Percentiles rank a stretch among this genome's conserved stretches.
Conservation (phyloP, 106 monocot genomes). For the Narthecium ossifragum region DNA sequence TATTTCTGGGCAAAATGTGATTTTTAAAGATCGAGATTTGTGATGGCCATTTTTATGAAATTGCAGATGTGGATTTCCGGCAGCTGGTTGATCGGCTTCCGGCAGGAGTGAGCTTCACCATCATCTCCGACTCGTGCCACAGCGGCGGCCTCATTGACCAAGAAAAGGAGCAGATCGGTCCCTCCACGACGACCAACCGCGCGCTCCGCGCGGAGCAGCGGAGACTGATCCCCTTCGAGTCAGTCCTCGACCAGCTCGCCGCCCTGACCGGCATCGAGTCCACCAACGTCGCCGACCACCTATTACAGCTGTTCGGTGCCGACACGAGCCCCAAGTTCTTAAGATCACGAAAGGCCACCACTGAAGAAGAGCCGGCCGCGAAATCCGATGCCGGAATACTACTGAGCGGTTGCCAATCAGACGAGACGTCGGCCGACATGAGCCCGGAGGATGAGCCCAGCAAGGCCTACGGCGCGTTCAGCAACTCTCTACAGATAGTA, state of each 20-base stretch:
- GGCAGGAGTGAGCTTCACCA: slow-evolving; percentile 48
- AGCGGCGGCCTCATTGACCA: slow-evolving; percentile 93
- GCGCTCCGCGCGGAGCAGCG: neutral
- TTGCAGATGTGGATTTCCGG: slow-evolving; percentile 73
- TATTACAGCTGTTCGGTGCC: slow-evolving; percentile 42
- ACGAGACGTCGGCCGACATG: slow-evolving; percentile 82
- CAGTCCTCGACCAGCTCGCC: slow-evolving; percentile 45
- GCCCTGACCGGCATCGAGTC: slow-evolving; percentile 48
- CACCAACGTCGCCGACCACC: slow-evolving; percentile 54
- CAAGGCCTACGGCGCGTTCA: slow-evolving; percentile 68
- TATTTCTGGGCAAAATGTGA: no score
- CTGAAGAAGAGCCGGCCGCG: neutral
- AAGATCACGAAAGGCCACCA: neutral
- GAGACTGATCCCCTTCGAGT: slow-evolving; percentile 28
- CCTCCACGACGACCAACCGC: slow-evolving; percentile 5
- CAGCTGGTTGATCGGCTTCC: slow-evolving; percentile 62
- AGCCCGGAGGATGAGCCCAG: slow-evolving; percentile 21
- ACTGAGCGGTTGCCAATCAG: slow-evolving; percentile 74
- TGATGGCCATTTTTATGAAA: no score
- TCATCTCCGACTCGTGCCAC: slow-evolving; percentile 94
- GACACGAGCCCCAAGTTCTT: slow-evolving; percentile 40
- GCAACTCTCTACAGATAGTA: slow-evolving; percentile 46
- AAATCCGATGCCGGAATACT: slow-evolving; percentile 49
- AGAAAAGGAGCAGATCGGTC: slow-evolving; percentile 88
- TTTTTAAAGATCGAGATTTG: no score